phyloP scores from a whole-genome alignment of 176 grass and related monocot species.

The Rhynchospora pubera region DNA sequence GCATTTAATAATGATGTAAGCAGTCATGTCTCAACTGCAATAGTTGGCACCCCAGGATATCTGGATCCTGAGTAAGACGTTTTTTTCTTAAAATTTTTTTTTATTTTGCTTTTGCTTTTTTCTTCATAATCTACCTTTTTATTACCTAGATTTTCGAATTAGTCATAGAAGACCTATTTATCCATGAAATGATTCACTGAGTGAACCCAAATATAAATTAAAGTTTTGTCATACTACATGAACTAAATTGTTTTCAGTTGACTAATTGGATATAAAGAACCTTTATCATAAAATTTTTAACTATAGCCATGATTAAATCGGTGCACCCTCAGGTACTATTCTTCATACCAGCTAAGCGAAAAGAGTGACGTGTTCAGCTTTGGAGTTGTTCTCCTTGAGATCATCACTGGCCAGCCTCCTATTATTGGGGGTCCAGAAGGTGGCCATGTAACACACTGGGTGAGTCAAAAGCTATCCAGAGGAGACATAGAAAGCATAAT shows the following conservation, averaged over 20 bases:
- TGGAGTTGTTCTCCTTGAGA: constrained; percentile 39
- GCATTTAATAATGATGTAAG: constrained; percentile 23
- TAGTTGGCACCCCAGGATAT: constrained; percentile 37
- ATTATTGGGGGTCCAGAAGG: no score
- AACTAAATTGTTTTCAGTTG: no score
- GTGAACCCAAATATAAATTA: background rate
- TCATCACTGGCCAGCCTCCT: constrained; percentile 24
- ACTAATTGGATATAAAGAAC: no score
- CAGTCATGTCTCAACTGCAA: constrained; percentile 20
- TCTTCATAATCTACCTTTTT: no score
- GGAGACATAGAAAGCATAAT: constrained; percentile 45
- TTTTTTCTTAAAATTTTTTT: background rate
- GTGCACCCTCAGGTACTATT: constrained; percentile 30
- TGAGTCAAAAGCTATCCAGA: constrained; percentile 21
- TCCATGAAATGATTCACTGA: background rate
- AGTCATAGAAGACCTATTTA: background rate
- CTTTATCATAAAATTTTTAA: no score
- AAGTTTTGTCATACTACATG: no score
- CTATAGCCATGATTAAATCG: background rate
- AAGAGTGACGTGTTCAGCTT: constrained; percentile 55
- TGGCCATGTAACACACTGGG: constrained; percentile 26
- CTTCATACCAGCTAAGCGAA: constrained; percentile 26
- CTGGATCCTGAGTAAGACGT: constrained; percentile 46
- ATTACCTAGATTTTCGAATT: no score
- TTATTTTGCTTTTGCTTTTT: background rate